Conservation (phyloP, 352 stramenopile species). For the Pythium dissotocum region DNA sequence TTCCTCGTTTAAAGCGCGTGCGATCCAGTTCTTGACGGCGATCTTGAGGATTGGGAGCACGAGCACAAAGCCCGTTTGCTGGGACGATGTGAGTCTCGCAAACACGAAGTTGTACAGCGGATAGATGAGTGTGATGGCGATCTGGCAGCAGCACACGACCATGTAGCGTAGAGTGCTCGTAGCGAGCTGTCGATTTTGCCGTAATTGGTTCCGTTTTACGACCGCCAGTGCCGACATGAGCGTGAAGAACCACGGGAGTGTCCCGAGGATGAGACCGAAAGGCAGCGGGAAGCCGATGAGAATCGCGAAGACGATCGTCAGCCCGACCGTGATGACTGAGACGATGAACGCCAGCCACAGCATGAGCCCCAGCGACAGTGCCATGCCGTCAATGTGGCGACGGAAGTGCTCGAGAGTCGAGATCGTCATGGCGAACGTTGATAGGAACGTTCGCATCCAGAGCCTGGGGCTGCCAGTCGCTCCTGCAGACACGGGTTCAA, state of each 20-base stretch:
- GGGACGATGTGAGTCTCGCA: conserved; percentile 17
- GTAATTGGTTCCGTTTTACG: conserved; percentile 2
- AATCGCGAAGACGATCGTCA: conserved; percentile 13
- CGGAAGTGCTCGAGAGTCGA: conserved; percentile 17
- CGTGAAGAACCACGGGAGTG: conserved; percentile 18
- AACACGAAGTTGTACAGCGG: conserved; percentile 45
- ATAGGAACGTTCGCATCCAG: conserved; percentile 18
- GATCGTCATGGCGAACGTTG: conserved; percentile 8
- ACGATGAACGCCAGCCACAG: conserved; percentile 5
- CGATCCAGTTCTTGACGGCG: conserved; percentile 41
- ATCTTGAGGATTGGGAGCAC: conserved; percentile 47
- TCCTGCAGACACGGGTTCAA: conserved; percentile 12
- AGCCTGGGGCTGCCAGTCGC: conserved; percentile 11
- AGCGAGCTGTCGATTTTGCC: neutral
- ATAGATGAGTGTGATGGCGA: conserved; percentile 34
- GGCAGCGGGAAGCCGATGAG: conserved; percentile 19
- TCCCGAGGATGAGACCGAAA: conserved; percentile 10
- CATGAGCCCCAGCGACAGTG: neutral
- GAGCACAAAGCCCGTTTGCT: conserved; percentile 38
- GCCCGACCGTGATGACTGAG: conserved; percentile 7
- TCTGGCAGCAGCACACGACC: conserved; percentile 15
- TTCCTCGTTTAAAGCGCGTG: conserved; percentile 17
- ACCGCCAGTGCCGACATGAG: neutral
- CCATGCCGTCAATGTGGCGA: conserved; percentile 17
- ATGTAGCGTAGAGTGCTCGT: conserved; percentile 13